Base-by-base conservation (phyloP, 2,329 filamentous ascomycete species). In the Hysterium pulicare region DNA sequence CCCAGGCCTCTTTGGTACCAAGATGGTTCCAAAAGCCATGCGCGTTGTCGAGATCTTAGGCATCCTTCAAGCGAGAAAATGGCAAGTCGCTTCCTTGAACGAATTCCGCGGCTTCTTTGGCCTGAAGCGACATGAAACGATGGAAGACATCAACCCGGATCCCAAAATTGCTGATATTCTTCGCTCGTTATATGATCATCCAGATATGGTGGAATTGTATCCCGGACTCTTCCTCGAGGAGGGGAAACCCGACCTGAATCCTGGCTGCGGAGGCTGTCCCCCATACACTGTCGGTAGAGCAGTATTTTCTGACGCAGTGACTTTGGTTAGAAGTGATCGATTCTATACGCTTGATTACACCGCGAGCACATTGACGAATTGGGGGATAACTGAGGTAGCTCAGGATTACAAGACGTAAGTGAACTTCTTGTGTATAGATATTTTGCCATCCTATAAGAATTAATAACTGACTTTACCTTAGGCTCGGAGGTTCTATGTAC, bases 141-240 rank as follows among this genome's bases (percentile, higher is more conserved):
- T 84, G 54, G 71, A 71, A 40, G 77, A 81, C 33, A 79, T 85
- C 55, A 83, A 78, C 50, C 64, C 70, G 1, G 71, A 84, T 48
- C 67, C 70, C 2, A 71, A 79, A n/a, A 75, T 84, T 22, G 73
- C 75, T 1, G 67, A 74, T 21, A 67, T 73, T 6, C 70, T 85
- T 3, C 74, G 78, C 46, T 71, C 78, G 49, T 66, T 85, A 10
- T 85, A 85, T 61, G 73, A 76, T 17, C 72, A 82, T 36, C 81
- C 81, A 0, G 82, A 85, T 49, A 78, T 77, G 58, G 79, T 87
- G 10, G 84, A 87, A 56, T 70, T 87, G 5, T 87, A 87, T 54
- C 83, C 83, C 0, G 84, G 84, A 8, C 65, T 87, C 1, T 76
- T 86, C 47, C 69, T 77, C n/a, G 80, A 83, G 56, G 73, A 79